A percentile compares a stretch with the other conserved stretches of the same genome.
These are phyloP conservation scores for Bolboschoenoplectus hybrid DNA, from an alignment of 202 grass and related monocot species.

Conservation along the genomic window DNA sequence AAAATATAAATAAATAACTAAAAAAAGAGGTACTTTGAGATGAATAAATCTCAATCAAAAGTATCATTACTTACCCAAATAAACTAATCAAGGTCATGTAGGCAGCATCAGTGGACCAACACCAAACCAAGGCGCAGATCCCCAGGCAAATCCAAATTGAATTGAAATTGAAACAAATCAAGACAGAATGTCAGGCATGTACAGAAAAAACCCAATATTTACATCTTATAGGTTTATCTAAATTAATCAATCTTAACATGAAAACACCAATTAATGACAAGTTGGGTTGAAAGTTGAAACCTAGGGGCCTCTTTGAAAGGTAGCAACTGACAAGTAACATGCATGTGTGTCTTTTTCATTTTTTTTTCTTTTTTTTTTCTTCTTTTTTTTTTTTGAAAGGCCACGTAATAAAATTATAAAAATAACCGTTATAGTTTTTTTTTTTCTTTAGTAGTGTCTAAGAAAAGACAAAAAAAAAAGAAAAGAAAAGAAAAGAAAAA, in stretches of 20 bases:
- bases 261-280: constrained; percentile 23
- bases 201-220: constrained; percentile 39
- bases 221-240: not conserved
- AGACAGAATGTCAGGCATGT: constrained; percentile 85
- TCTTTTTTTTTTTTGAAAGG: not conserved
- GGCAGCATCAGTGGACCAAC: constrained; percentile 64
- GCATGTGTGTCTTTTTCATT: not conserved
- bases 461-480: not conserved
- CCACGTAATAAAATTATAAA: not conserved
- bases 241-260: constrained; percentile 13
- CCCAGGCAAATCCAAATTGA: constrained; percentile 58
- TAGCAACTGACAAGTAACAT: constrained; percentile 25
- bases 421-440: constrained; percentile 5
- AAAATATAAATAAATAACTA: not conserved
- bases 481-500: not conserved
- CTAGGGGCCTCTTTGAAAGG: constrained; percentile 13
- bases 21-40: not conserved
- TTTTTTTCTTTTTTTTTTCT: not conserved
- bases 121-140: constrained; percentile 71
- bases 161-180: not conserved
- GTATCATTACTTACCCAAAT: constrained; percentile 75
- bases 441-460: not conserved
- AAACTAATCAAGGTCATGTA: constrained; percentile 65
- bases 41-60: constrained; percentile 15
- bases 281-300: constrained; percentile 19